Base-by-base conservation (phyloP, 805 yeast genomes). In the Lipomyces sp. region DNA sequence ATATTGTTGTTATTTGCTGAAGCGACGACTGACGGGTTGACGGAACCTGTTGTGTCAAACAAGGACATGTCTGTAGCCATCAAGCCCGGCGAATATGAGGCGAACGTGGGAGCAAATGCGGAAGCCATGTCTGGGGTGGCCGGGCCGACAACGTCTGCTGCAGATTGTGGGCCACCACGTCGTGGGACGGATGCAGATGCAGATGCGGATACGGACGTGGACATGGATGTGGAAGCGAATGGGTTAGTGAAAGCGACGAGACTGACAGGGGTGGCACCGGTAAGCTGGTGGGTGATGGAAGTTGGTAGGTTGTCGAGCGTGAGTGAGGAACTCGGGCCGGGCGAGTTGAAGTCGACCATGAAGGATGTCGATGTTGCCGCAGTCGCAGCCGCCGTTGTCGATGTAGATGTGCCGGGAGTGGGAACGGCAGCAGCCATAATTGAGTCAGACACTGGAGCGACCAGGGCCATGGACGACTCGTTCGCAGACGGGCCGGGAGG, bases 161-260 rank as follows among this genome's bases (percentile, higher is more conserved):
- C 34, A 13, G 24, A 33, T 7, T 29, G 54, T 51, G 54, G 33
- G n/a, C n/a, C n/a, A n/a, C 54, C 24, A 1, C 54, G 54, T 6
- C 54, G 54, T 2, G 54, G 54, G 10, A 18, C 24, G 42, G 29
- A 29, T 13, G 37, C 34, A 42, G 58, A 4, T 29, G 37, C 34
- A 42, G 57, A 10, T 2, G 37, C 33, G n/a, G 42, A 10, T 8
- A 13, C 2, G 30, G n/a, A 3, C 33, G 18, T 53, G 37, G 57
- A n/a, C 10, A 13, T 10, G 57, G 57, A 24, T 29, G 58, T 33
- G 39, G 58, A 55, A 10, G 58, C 24, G 42, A 34, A 55, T 5
- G 58, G 42, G 30, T 33, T 55, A 13, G 58, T 55, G 45, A 34
- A 32, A 10, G 58, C 18, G 42, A 33, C 24, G 34, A 55, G 42